Evolutionary conservation across 2,329 filamentous ascomycete genomes (phyloP).

Genomic region (Knoxdaviesia capensis): DNA sequence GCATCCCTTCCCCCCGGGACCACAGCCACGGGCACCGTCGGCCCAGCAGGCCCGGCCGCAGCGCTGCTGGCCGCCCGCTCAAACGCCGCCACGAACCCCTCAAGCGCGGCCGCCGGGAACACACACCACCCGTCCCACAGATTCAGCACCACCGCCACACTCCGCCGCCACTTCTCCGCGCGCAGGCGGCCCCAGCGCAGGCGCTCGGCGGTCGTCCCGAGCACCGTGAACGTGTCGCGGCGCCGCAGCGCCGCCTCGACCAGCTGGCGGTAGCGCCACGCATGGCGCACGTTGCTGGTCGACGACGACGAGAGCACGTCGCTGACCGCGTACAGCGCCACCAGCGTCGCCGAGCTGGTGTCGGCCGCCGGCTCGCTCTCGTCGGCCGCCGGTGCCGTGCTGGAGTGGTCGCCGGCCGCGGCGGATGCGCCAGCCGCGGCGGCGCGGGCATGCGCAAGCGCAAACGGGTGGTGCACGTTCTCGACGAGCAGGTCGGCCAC

Average conservation of each 20-base stretch:
- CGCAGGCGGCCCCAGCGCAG: conserved; percentile 63
- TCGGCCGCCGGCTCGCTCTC: conserved; percentile 28
- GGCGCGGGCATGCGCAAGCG: conserved; percentile 25
- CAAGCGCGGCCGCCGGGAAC: conserved; percentile 56
- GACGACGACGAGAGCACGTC: conserved; percentile 66
- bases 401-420: conserved; percentile 13
- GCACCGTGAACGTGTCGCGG: conserved; percentile 50
- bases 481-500: conserved; percentile 74
- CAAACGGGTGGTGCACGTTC: conserved; percentile 62
- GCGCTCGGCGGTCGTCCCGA: conserved; percentile 54
- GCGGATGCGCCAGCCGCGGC: not conserved
- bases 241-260: conserved; percentile 54
- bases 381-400: conserved; percentile 16
- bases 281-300: conserved; percentile 59
- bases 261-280: conserved; percentile 69
- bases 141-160: conserved; percentile 45
- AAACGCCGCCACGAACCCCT: conserved; percentile 49
- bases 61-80: conserved; percentile 43
- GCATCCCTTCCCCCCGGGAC: conserved; percentile 8
- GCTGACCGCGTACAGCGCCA: conserved; percentile 57
- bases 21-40: conserved; percentile 5
- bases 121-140: conserved; percentile 55
- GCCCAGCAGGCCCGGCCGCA: conserved; percentile 12
- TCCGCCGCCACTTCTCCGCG: conserved; percentile 69
- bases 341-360: conserved; percentile 51